A percentile compares a stretch with the other conserved stretches of the same genome.
These are phyloP conservation scores for Phytopythium boreale DNA, from an alignment of 352 stramenopile genomes.

Conservation along the genomic window DNA sequence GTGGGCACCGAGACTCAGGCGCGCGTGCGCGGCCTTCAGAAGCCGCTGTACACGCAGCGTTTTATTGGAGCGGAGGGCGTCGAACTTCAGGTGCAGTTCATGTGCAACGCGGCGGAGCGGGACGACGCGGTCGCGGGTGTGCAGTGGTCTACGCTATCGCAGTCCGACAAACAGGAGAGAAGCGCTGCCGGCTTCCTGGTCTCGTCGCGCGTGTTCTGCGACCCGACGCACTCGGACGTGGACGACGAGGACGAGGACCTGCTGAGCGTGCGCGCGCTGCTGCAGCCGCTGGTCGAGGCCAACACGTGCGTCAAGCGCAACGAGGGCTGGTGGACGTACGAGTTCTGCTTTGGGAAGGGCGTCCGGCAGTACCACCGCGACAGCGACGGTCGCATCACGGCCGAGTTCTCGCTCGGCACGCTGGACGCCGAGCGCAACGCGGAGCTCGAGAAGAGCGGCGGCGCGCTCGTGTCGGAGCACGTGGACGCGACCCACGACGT, in stretches of 20 bases:
- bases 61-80: constrained; percentile 21
- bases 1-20: constrained; percentile 36
- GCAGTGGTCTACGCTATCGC: constrained; percentile 24
- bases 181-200: constrained; percentile 53
- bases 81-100: constrained; percentile 61
- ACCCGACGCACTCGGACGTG: constrained; percentile 44
- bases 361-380: constrained; percentile 79
- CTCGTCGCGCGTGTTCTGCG: constrained; percentile 62
- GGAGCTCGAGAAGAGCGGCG: constrained; percentile 38
- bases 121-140: constrained; percentile 48
- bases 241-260: constrained; percentile 37
- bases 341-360: constrained; percentile 73
- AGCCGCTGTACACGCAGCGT: constrained; percentile 64
- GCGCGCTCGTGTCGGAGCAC: constrained; percentile 60
- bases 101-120: constrained; percentile 44
- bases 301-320: constrained; percentile 73
- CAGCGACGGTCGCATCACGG: constrained; percentile 51
- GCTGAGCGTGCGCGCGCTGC: constrained; percentile 47
- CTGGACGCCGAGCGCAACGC: constrained; percentile 52
- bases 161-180: constrained; percentile 4
- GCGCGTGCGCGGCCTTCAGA: constrained; percentile 32
- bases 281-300: constrained; percentile 43
- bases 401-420: constrained; percentile 64
- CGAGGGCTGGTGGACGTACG: constrained; percentile 84
- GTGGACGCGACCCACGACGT: constrained; percentile 81